A percentile compares a stretch with the other conserved stretches of the same genome.
Evolutionary conservation across 164 flowering plant species (phyloP).

Genomic region (Litsea cubeba): DNA sequence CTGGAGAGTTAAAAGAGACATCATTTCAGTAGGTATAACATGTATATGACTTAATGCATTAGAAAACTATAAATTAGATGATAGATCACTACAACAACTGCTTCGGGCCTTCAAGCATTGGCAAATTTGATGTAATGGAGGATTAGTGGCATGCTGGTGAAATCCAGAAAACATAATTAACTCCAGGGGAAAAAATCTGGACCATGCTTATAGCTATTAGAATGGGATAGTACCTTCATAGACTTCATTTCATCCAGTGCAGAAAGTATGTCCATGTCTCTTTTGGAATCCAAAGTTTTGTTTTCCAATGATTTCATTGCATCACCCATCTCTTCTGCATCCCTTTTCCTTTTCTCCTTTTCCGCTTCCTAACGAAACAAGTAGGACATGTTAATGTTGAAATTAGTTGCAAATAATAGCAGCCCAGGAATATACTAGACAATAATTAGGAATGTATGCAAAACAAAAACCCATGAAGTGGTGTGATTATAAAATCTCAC

Average conservation of each 20-base stretch:
- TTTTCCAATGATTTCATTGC: constrained; percentile 96
- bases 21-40: neutral
- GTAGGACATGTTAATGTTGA: neutral
- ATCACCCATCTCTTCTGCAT: constrained; percentile 90
- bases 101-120: neutral
- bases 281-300: constrained; percentile 79
- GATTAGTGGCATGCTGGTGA: neutral
- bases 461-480: neutral
- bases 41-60: neutral
- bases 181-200: neutral
- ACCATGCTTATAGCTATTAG: neutral
- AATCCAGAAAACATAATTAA: neutral
- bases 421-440: neutral
- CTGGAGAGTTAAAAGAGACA: constrained; percentile 35
- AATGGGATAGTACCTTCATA: constrained; percentile 53
- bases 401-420: neutral
- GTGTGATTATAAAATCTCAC: constrained; percentile 21
- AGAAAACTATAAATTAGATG: neutral
- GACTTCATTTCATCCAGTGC: constrained; percentile 96
- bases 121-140: neutral
- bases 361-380: constrained; percentile 46
- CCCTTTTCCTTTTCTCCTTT: constrained; percentile 57
- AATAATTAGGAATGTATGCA: neutral
- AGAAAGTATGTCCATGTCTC: constrained; percentile 94
- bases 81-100: neutral